These are phyloP conservation scores for Epichloe typhina DNA, from an alignment of 2,329 filamentous ascomycete genomes.

Conservation along the genomic window DNA sequence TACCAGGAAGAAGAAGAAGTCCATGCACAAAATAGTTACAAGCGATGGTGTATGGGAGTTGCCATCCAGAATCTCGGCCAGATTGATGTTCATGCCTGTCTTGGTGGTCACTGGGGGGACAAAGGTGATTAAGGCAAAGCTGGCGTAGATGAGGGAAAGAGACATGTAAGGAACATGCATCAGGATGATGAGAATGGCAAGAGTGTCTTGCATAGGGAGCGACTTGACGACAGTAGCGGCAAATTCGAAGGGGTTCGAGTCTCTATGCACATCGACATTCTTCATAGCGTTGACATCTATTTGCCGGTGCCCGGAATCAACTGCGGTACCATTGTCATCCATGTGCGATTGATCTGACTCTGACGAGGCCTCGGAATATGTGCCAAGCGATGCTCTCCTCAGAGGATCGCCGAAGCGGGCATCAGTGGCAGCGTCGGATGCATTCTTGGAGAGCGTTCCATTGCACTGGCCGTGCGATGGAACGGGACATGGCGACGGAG, in stretches of 20 bases:
- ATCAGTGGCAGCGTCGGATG: constrained; percentile 17
- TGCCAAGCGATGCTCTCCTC: constrained; percentile 36
- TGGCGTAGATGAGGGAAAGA: constrained; percentile 76
- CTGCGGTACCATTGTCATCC: constrained; percentile 20
- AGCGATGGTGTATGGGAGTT: constrained; percentile 76
- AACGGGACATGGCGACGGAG: constrained; percentile 10
- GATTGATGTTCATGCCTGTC: constrained; percentile 65
- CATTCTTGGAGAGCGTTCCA: constrained; percentile 21
- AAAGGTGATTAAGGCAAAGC: constrained; percentile 88
- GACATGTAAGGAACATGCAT: constrained; percentile 84
- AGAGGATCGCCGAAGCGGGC: constrained; percentile 27
- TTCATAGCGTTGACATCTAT: constrained; percentile 60
- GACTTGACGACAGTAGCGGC: constrained; percentile 78
- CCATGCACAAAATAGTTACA: constrained; percentile 72
- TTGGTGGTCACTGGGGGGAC: constrained; percentile 71
- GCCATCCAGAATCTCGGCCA: constrained; percentile 85
- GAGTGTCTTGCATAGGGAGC: constrained; percentile 85
- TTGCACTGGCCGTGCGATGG: constrained; percentile 17
- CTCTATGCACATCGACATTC: constrained; percentile 54
- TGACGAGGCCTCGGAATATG: constrained; percentile 40
- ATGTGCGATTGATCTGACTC: constrained; percentile 34
- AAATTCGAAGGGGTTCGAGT: constrained; percentile 60
- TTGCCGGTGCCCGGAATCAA: constrained; percentile 43
- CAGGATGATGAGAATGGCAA: constrained; percentile 90
- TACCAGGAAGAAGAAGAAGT: constrained; percentile 67